Percentiles rank a stretch among this genome's conserved stretches.
These are phyloP conservation scores for Hymenoscyphus scutula DNA, from an alignment of 2,329 filamentous ascomycete genomes.

Conservation along the genomic window DNA sequence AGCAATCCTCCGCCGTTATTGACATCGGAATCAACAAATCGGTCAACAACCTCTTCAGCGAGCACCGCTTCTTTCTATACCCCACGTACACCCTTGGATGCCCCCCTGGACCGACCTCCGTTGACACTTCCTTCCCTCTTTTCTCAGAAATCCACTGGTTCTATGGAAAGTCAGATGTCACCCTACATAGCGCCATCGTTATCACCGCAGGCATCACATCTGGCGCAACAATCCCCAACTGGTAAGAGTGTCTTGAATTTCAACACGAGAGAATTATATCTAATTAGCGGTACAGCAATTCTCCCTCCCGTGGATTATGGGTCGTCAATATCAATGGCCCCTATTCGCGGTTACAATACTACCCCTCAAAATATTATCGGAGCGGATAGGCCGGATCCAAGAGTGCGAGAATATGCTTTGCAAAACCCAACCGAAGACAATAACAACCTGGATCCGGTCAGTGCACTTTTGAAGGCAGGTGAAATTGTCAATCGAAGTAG, in stretches of 20 bases:
- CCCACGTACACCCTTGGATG: slow-evolving; percentile 35
- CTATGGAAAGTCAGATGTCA: slow-evolving; percentile 32
- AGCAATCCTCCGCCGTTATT: slow-evolving; percentile 30
- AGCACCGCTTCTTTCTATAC: slow-evolving; percentile 31
- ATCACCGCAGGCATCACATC: slow-evolving; percentile 29
- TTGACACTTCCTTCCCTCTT: slow-evolving; percentile 31
- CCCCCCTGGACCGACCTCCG: slow-evolving; percentile 29
- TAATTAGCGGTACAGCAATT: slow-evolving; percentile 3
- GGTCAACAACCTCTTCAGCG: slow-evolving; percentile 28
- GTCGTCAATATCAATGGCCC: slow-evolving; percentile 26
- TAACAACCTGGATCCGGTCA: slow-evolving; percentile 54
- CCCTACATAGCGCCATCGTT: slow-evolving; percentile 30
- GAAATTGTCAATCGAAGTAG: slow-evolving; percentile 53
- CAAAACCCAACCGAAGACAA: slow-evolving; percentile 32
- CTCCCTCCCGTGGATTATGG: slow-evolving; percentile 10
- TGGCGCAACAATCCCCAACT: slow-evolving; percentile 30
- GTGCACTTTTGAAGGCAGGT: slow-evolving; percentile 55
- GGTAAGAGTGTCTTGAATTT: slow-evolving; percentile 23
- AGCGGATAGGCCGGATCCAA: slow-evolving; percentile 21
- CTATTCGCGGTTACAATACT: slow-evolving; percentile 27
- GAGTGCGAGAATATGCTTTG: slow-evolving; percentile 25
- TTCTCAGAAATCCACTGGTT: slow-evolving; percentile 27
- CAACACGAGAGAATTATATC: background rate
- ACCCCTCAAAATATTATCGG: slow-evolving; percentile 10
- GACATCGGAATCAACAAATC: slow-evolving; percentile 32